Evolutionary conservation across 768 basidiomycete species (phyloP), one percentile per base, ranked within the genome.

Genomic region (Clathrus columnatus): DNA sequence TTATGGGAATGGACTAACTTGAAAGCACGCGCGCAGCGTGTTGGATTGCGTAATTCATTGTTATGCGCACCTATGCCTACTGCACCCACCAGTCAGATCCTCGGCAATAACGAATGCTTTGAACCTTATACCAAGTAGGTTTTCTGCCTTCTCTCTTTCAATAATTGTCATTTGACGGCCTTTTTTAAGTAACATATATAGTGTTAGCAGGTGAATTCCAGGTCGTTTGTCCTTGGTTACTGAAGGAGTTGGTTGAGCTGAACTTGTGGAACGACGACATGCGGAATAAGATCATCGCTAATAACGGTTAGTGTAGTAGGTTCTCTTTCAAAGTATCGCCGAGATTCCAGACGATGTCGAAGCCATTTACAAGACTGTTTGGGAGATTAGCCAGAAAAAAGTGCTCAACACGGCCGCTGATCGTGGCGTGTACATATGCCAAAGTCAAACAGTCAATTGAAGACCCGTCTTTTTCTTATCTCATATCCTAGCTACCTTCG

Each of bases 201-300:
- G 96, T 98, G 16, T 83, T 99, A n/a, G 92, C 95, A 27, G 96
- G 96, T 50, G 96, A 99, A 75, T 99, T 99, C 87, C 95, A 97
- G 69, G 82, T 99, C 57, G 96, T 97, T 58, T 96, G 93, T 74
- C 96, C 96, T 0, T 98, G 96, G 96, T 80, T 99, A 50, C 82
- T 99, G n/a, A 85, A 92, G 56, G 96, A 99, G 62, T 87, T 99
- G 56, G 95, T 97, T 62, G 90, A 95, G 61, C 87, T 86, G 54
- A 85, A 85, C 29, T 81, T 98, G 6, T 99, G 96, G 96, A 82
- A 97, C 64, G 95, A 99, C 66, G 82, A 89, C 68, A 98, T 98
- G 95, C 96, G 95, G 81, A 94, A 97, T 73, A 86, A 90, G 80
- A 92, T 99, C 70, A 98, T 99, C 62, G 96, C 96, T 14, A 87